Percentiles rank a stretch among this genome's conserved stretches.
Conservation (phyloP, 768 basidiomycete species). For the Multifurca ochricompacta region DNA sequence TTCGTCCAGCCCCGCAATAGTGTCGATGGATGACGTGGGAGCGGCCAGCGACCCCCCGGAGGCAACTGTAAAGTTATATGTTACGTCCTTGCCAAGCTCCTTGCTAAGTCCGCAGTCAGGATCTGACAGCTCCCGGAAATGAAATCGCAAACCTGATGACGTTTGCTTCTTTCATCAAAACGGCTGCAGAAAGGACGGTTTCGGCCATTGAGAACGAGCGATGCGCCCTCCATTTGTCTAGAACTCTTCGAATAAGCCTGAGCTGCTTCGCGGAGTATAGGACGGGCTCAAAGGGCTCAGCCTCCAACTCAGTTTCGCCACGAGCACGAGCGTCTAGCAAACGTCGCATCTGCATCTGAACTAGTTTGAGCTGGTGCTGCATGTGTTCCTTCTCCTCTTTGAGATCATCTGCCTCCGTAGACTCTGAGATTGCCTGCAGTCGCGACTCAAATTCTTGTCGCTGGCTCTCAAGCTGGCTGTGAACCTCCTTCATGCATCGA, state of each 20-base stretch:
- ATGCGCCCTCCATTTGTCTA: conserved; percentile 81
- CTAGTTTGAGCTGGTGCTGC: conserved; percentile 77
- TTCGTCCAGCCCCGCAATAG: conserved; percentile 79
- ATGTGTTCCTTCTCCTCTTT: conserved; percentile 90
- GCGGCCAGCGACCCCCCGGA: conserved; percentile 71
- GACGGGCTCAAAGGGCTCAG: conserved; percentile 64
- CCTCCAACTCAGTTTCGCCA: conserved; percentile 63
- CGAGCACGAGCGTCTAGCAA: conserved; percentile 68
- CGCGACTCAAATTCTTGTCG: conserved; percentile 50
- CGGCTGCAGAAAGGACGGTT: conserved; percentile 72
- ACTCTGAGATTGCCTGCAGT: conserved; percentile 52
- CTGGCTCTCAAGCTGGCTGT: conserved; percentile 55
- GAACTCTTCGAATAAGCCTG: conserved; percentile 69
- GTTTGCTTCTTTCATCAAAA: conserved; percentile 89
- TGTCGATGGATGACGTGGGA: conserved; percentile 77
- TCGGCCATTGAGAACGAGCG: conserved; percentile 91
- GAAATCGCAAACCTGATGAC: conserved; percentile 60
- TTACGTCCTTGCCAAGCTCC: conserved; percentile 78
- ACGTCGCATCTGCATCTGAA: conserved; percentile 76
- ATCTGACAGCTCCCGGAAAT: conserved; percentile 6
- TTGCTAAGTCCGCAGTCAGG: conserved; percentile 41
- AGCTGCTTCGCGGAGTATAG: conserved; percentile 80
- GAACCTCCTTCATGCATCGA: conserved; percentile 62
- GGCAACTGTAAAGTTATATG: conserved; percentile 90
- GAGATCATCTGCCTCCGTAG: conserved; percentile 75